Conservation (phyloP, 352 stramenopile genomes). For the Globisporangium megalacanthum region DNA sequence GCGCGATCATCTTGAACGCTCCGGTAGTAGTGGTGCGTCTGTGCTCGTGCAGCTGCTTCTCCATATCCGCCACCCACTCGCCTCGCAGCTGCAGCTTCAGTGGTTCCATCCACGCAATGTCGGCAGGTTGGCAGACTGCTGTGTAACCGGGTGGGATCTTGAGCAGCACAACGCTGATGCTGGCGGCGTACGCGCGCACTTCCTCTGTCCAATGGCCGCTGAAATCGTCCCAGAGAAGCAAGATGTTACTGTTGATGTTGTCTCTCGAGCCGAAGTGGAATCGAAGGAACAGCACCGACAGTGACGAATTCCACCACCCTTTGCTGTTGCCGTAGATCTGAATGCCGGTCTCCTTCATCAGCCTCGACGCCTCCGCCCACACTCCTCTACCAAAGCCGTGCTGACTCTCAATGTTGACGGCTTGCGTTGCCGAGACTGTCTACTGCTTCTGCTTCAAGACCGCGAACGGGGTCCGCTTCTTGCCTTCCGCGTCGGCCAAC, state of each 20-base stretch:
- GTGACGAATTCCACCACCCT: slow-evolving; percentile 11
- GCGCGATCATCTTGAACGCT: no score
- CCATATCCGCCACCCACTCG: neutral
- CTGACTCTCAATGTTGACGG: slow-evolving; percentile 11
- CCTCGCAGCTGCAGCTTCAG: neutral
- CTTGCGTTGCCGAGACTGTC: slow-evolving; percentile 3
- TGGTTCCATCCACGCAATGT: neutral
- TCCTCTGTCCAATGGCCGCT: neutral
- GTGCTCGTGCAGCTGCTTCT: no score
- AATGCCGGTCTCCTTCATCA: slow-evolving; percentile 6
- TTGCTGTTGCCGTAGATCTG: slow-evolving; percentile 20
- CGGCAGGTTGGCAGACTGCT: neutral
- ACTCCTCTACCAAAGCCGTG: slow-evolving; percentile 24
- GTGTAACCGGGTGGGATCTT: neutral
- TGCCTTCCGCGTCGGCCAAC: slow-evolving; percentile 5
- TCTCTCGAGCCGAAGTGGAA: neutral
- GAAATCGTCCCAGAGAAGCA: neutral
- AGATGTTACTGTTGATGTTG: neutral
- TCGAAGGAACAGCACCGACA: neutral
- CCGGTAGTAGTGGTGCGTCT: no score
- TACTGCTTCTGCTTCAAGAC: slow-evolving; percentile 15
- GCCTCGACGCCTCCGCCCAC: slow-evolving; percentile 12
- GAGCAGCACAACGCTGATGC: neutral
- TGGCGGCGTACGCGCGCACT: neutral
- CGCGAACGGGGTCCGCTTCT: slow-evolving; percentile 15